Conservation (phyloP, 495 filamentous ascomycete species). For the Podospora sp. region DNA sequence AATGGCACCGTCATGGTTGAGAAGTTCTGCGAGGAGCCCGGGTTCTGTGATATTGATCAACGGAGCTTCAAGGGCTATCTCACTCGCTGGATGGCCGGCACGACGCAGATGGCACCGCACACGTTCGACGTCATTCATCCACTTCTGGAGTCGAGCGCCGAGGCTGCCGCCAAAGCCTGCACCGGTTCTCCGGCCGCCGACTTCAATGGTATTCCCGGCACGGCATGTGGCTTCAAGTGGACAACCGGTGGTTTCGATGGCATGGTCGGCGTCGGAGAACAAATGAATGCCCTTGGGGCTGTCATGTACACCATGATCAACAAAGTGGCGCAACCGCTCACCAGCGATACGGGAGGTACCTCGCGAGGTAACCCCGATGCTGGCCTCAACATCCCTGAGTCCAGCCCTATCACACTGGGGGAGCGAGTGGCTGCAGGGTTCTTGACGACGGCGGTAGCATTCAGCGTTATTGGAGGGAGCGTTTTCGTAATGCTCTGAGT, state of each 20-base stretch:
- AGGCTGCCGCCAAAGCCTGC: conserved; percentile 65
- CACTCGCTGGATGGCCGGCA: conserved; percentile 67
- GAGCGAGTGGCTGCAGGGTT: conserved; percentile 69
- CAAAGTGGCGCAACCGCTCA: conserved; percentile 52
- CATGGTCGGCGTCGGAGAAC: conserved; percentile 63
- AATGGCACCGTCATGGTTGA: conserved; percentile 64
- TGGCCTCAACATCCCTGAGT: conserved; percentile 41
- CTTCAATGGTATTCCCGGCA: conserved; percentile 50
- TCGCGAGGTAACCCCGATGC: conserved; percentile 63
- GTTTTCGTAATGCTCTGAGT: conserved; percentile 46
- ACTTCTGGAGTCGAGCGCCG: conserved; percentile 59
- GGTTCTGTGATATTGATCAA: conserved; percentile 71
- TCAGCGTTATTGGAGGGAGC: conserved; percentile 53
- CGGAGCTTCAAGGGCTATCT: conserved; percentile 76
- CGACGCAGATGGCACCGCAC: conserved; percentile 67
- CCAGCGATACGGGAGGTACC: conserved; percentile 63
- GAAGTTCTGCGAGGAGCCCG: conserved; percentile 66
- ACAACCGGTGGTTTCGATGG: conserved; percentile 43
- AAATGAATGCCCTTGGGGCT: conserved; percentile 70
- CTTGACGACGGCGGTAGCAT: conserved; percentile 60
- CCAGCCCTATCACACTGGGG: conserved; percentile 51
- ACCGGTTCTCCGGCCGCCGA: conserved; percentile 55
- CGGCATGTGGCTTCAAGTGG: conserved; percentile 58
- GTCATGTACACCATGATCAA: conserved; percentile 65
- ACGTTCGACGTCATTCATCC: conserved; percentile 59